A percentile compares a stretch with the other conserved stretches of the same genome.
These are phyloP conservation scores for Trichosporon ovoides DNA, from an alignment of 1,284 basidiomycete species.

Conservation along the genomic window DNA sequence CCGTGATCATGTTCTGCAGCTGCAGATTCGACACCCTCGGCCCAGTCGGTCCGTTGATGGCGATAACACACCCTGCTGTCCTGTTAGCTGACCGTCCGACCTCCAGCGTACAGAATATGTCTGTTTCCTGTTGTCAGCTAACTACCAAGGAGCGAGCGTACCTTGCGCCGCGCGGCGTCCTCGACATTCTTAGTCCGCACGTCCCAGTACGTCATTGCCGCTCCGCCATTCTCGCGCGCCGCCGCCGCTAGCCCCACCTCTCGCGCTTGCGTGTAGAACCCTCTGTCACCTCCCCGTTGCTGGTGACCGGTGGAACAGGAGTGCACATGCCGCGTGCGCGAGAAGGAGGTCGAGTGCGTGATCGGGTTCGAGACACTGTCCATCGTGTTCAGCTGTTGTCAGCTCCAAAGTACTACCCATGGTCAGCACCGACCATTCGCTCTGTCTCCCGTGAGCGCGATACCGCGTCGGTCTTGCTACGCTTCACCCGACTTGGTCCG, in stretches of 20 bases:
- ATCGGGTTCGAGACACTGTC: constrained; percentile 37
- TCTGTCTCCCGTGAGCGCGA: not conserved
- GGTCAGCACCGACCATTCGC: not conserved
- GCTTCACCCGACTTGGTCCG: not conserved
- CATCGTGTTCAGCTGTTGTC: constrained; percentile 30
- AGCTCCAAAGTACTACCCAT: not conserved
- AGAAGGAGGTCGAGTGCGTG: constrained; percentile 40
- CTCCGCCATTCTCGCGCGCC: constrained; percentile 11
- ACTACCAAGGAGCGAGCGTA: constrained; percentile 9
- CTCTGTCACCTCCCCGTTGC: constrained; percentile 37
- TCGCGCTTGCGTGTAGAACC: constrained; percentile 18
- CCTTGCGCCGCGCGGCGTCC: constrained; percentile 35
- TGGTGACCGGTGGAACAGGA: constrained; percentile 45
- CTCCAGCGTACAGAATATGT: not conserved
- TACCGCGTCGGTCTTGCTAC: not conserved
- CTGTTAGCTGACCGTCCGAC: not conserved
- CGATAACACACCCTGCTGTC: constrained; percentile 42
- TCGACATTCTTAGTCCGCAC: constrained; percentile 40
- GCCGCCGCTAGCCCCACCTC: not conserved
- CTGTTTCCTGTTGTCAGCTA: constrained; percentile 1
- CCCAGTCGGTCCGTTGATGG: constrained; percentile 47
- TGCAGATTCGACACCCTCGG: constrained; percentile 46
- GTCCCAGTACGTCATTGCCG: constrained; percentile 40
- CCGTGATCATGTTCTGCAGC: constrained; percentile 45
- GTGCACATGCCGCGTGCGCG: constrained; percentile 40